Evolutionary conservation across 2,329 filamentous ascomycete genomes (phyloP).

Genomic region (Coniochaeta sp.): DNA sequence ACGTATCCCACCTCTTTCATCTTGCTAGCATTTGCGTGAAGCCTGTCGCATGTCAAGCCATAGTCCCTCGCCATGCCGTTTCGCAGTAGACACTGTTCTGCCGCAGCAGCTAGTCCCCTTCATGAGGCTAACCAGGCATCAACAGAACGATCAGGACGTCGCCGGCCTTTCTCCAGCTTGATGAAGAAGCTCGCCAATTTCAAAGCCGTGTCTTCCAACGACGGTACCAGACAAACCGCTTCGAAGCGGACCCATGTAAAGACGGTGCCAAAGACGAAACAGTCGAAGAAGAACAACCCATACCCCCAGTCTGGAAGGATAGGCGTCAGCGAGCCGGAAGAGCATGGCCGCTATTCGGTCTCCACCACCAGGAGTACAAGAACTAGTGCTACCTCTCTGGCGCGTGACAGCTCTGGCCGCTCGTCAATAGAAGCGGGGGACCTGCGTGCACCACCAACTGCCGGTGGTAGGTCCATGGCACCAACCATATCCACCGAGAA

Average conservation of each 20-base stretch:
- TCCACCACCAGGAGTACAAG: conserved; percentile 46
- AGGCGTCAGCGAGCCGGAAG: conserved; percentile 16
- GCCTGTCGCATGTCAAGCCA: neutral
- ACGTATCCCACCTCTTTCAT: conserved; percentile 2
- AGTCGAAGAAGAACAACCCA: conserved; percentile 73
- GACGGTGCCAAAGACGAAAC: conserved; percentile 46
- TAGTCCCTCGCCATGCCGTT: neutral
- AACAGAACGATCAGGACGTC: conserved; percentile 53
- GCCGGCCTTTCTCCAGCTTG: conserved; percentile 85
- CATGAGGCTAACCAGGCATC: conserved; percentile 20
- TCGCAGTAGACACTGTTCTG: conserved; percentile 6
- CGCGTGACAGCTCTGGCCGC: conserved; percentile 51
- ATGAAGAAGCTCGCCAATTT: conserved; percentile 90
- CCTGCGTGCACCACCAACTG: conserved; percentile 41
- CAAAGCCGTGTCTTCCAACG: conserved; percentile 60
- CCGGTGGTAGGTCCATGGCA: conserved; percentile 64
- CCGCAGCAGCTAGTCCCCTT: conserved; percentile 8
- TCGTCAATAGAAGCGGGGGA: conserved; percentile 47
- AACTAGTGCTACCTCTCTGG: conserved; percentile 44
- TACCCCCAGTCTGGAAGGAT: conserved; percentile 74
- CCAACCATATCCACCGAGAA: conserved; percentile 79
- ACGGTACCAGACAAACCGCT: conserved; percentile 33
- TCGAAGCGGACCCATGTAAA: conserved; percentile 32
- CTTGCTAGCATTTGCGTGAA: neutral
- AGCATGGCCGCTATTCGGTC: conserved; percentile 46